Evolutionary conservation across 1,139 yeast genomes (phyloP).

Genomic region (Blastobotrys aristatus): DNA sequence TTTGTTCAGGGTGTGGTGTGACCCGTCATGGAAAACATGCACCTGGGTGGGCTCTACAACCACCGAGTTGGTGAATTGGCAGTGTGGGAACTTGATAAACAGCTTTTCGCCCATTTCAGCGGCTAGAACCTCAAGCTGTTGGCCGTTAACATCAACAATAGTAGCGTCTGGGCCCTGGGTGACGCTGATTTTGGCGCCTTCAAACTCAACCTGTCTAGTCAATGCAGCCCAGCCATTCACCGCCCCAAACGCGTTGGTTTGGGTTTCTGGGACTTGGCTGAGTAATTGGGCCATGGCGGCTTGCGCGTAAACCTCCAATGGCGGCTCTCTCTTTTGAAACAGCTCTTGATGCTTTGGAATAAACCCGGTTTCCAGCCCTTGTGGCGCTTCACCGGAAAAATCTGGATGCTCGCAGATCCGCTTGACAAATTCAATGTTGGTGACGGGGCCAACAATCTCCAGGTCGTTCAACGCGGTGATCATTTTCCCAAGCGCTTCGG

Average conservation of each 20-base stretch:
- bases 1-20: conserved; percentile 28
- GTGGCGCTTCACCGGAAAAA: conserved; percentile 31
- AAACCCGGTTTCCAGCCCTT: conserved; percentile 34
- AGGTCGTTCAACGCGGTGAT: conserved; percentile 30
- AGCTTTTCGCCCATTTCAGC: conserved; percentile 19
- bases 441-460: conserved; percentile 35
- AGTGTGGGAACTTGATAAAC: conserved; percentile 23
- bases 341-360: conserved; percentile 31
- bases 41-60: conserved; percentile 25
- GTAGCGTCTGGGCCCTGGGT: conserved; percentile 18
- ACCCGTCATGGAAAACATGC: conserved; percentile 33
- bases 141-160: conserved; percentile 17
- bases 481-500: conserved; percentile 32
- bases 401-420: conserved; percentile 28
- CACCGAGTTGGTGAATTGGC: conserved; percentile 30
- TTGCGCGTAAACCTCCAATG: conserved; percentile 30
- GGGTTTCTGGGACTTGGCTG: conserved; percentile 13
- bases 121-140: conserved; percentile 7
- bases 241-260: conserved; percentile 16
- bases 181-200: conserved; percentile 14
- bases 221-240: conserved; percentile 15
- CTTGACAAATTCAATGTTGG: conserved; percentile 34
- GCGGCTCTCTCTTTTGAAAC: conserved; percentile 21
- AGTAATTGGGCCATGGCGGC: conserved; percentile 30
- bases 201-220: conserved; percentile 15